A percentile compares a stretch with the other conserved stretches of the same genome.
These are phyloP conservation scores for Quercus bicolor DNA, from an alignment of 306 rosid genomes.

Conservation along the genomic window DNA sequence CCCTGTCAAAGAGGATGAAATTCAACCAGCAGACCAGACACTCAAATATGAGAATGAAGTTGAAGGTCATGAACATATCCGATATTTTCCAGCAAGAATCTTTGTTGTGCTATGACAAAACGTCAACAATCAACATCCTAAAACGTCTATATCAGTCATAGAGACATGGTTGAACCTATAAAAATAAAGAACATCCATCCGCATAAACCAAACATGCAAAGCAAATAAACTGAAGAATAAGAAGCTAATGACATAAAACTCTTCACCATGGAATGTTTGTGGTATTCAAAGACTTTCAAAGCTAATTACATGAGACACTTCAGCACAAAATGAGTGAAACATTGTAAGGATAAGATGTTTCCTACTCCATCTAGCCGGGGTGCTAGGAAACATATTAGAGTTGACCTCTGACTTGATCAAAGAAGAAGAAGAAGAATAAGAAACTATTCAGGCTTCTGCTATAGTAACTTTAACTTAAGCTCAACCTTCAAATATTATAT, in stretches of 20 bases:
- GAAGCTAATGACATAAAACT: background rate
- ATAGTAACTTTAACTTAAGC: background rate
- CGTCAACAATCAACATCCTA: no score
- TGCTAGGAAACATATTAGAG: background rate
- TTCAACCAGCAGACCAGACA: no score
- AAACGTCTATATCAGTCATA: background rate
- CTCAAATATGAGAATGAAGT: no score
- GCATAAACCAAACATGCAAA: background rate
- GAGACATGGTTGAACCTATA: background rate
- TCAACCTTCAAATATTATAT: background rate
- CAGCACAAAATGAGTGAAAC: background rate
- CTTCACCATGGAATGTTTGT: background rate
- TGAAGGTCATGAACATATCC: no score
- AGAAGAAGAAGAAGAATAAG: no score
- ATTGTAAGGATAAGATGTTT: background rate
- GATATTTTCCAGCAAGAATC: no score
- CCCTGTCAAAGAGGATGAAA: no score
- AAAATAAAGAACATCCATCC: background rate
- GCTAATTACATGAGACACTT: background rate
- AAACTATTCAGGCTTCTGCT: background rate
- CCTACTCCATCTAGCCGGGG: background rate
- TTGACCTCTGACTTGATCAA: background rate
- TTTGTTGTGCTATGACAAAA: no score
- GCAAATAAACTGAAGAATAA: background rate
- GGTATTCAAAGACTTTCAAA: background rate